Evolutionary conservation across 2,329 filamentous ascomycete genomes (phyloP).

Genomic region (Clonostachys solani): DNA sequence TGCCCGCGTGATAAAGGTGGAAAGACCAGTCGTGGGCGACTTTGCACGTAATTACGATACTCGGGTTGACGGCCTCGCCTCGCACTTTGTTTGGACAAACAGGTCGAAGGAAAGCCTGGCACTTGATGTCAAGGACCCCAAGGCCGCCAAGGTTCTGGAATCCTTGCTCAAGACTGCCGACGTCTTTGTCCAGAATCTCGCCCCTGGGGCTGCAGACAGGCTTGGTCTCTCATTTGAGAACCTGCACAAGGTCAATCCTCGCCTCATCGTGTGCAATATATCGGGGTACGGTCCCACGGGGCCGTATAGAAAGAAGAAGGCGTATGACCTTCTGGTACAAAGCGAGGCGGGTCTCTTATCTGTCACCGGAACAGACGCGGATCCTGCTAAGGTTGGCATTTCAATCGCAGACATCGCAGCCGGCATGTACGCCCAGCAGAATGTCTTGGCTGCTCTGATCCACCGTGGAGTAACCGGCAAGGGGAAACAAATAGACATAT

Average conservation of each 20-base stretch:
- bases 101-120: constrained; percentile 49
- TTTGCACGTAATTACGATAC: constrained; percentile 48
- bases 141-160: constrained; percentile 36
- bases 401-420: constrained; percentile 51
- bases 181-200: constrained; percentile 49
- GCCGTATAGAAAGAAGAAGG: constrained; percentile 49
- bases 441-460: constrained; percentile 43
- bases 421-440: constrained; percentile 46
- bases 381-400: constrained; percentile 45
- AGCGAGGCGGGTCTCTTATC: constrained; percentile 48
- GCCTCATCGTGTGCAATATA: constrained; percentile 49
- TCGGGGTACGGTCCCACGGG: constrained; percentile 47
- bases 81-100: constrained; percentile 53
- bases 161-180: constrained; percentile 38
- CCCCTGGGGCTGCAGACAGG: constrained; percentile 40
- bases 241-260: constrained; percentile 31
- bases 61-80: constrained; percentile 41
- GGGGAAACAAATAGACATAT: constrained; percentile 47
- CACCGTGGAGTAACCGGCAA: constrained; percentile 41
- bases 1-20: constrained; percentile 50
- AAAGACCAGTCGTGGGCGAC: constrained; percentile 44
- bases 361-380: constrained; percentile 37
- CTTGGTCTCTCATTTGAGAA: constrained; percentile 41
- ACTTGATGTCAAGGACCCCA: constrained; percentile 38
- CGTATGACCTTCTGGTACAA: constrained; percentile 50